A percentile compares a stretch with the other conserved stretches of the same genome.
Evolutionary conservation across 2,329 filamentous ascomycete genomes (phyloP).

Genomic region (Phoma sp.): DNA sequence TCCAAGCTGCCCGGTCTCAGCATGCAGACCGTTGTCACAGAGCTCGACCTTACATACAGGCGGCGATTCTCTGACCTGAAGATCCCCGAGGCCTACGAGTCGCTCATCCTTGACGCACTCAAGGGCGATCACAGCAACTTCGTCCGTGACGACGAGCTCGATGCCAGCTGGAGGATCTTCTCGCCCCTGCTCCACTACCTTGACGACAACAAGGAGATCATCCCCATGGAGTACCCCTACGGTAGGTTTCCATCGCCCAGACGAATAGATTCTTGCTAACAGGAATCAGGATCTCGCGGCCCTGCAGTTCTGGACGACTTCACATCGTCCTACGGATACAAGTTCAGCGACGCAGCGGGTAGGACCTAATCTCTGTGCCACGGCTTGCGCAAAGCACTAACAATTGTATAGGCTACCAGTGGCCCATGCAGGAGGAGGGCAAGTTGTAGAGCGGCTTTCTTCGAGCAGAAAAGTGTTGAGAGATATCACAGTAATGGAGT

Average conservation of each 20-base stretch:
- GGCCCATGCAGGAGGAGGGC: conserved; percentile 46
- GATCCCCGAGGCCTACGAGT: conserved; percentile 99
- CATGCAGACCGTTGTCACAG: conserved; percentile 99
- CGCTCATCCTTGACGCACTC: conserved; percentile 92
- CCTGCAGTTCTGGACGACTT: conserved; percentile 97
- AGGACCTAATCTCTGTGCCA: conserved; percentile 22
- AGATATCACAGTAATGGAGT: conserved; percentile 22
- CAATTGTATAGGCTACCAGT: conserved; percentile 45
- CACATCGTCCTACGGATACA: conserved; percentile 97
- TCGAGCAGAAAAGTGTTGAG: conserved; percentile 19
- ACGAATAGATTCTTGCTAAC: background rate
- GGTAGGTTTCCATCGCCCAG: conserved; percentile 59
- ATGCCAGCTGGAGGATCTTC: conserved; percentile 98
- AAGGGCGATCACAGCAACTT: conserved; percentile 99
- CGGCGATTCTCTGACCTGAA: conserved; percentile 98
- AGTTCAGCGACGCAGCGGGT: conserved; percentile 94
- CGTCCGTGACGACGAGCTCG: conserved; percentile 70
- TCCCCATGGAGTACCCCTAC: conserved; percentile 99
- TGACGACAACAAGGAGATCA: conserved; percentile 98
- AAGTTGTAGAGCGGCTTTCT: conserved; percentile 37
- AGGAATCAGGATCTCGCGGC: conserved; percentile 80
- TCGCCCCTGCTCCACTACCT: conserved; percentile 97
- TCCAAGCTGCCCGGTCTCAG: conserved; percentile 97
- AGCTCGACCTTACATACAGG: conserved; percentile 97
- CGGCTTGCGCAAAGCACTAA: conserved; percentile 21